Evolutionary conservation across 805 yeast species (phyloP).

Genomic region (Saturnispora galanensis): DNA sequence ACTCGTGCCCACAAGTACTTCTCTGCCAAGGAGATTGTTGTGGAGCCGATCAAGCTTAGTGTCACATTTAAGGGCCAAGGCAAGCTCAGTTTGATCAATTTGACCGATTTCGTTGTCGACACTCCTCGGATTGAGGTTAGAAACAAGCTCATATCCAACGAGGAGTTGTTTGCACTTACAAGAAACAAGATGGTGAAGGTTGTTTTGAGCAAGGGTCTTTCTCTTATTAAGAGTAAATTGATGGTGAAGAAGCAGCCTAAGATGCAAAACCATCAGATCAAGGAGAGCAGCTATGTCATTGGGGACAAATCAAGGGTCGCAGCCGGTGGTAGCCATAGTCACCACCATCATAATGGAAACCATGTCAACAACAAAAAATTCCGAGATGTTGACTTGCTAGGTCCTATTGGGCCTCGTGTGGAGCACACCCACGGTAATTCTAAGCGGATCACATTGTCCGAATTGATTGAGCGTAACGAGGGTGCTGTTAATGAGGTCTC

Average conservation of each 20-base stretch:
- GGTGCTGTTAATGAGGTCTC: conserved; percentile 5
- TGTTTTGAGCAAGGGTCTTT: conserved; percentile 59
- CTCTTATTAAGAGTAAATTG: conserved; percentile 68
- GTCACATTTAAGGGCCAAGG: conserved; percentile 78
- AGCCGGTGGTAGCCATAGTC: background rate
- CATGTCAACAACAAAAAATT: conserved; percentile 4
- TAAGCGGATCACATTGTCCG: background rate
- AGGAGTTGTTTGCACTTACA: conserved; percentile 55
- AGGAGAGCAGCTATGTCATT: background rate
- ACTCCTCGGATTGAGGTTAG: conserved; percentile 53
- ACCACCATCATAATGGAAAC: background rate
- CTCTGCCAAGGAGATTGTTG: conserved; percentile 28
- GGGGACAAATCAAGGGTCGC: too few species aligned
- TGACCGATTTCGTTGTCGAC: conserved; percentile 57
- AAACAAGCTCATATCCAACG: conserved; percentile 61
- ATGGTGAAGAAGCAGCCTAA: conserved; percentile 11
- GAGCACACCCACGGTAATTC: background rate
- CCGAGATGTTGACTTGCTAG: conserved; percentile 13
- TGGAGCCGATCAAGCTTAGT: conserved; percentile 30
- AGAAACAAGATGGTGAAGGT: conserved; percentile 51
- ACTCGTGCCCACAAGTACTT: conserved; percentile 34
- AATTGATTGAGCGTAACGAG: background rate
- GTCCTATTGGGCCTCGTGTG: conserved; percentile 21
- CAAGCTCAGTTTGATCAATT: conserved; percentile 57
- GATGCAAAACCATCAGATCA: conserved; percentile 2